Evolutionary conservation across 108 stramenopile species (phyloP).

Genomic region (Pseudonitzschia multistriata): DNA sequence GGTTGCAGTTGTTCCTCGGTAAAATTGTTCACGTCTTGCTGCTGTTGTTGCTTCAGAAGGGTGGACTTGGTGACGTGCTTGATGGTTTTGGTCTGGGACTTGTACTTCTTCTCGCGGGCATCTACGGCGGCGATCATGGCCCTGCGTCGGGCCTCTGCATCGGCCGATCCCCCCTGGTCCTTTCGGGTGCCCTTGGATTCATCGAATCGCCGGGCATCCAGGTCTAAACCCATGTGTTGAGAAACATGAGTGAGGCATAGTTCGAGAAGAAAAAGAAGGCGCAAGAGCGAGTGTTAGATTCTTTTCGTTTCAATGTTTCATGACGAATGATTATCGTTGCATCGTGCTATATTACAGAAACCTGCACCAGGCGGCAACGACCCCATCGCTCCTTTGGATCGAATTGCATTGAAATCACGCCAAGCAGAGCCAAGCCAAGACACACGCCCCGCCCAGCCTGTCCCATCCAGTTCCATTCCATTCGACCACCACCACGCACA

Average conservation of each 20-base stretch:
- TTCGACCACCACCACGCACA: no score
- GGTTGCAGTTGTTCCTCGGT: constrained; percentile 5
- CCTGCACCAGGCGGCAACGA: no score
- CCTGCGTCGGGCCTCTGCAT: constrained; percentile 58
- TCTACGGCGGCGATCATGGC: constrained; percentile 85
- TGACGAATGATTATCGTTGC: no score
- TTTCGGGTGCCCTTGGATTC: background rate
- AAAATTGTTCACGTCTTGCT: constrained; percentile 9
- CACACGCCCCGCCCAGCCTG: no score
- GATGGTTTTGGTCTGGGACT: constrained; percentile 52
- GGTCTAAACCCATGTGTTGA: constrained; percentile 8
- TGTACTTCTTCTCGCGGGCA: constrained; percentile 71
- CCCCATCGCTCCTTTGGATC: no score
- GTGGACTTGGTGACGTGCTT: constrained; percentile 36
- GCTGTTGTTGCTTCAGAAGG: constrained; percentile 23
- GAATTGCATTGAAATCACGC: no score
- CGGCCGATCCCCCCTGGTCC: constrained; percentile 38
- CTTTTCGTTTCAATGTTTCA: no score
- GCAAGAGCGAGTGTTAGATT: no score
- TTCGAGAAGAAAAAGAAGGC: no score
- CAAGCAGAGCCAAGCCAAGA: no score
- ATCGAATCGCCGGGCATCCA: constrained; percentile 28
- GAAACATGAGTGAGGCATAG: background rate
- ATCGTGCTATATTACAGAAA: no score
- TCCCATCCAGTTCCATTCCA: constrained; percentile 4